Evolutionary conservation across 192 early-diverging fungal genomes (phyloP).

Genomic region (Linnemannia schmuckeri): DNA sequence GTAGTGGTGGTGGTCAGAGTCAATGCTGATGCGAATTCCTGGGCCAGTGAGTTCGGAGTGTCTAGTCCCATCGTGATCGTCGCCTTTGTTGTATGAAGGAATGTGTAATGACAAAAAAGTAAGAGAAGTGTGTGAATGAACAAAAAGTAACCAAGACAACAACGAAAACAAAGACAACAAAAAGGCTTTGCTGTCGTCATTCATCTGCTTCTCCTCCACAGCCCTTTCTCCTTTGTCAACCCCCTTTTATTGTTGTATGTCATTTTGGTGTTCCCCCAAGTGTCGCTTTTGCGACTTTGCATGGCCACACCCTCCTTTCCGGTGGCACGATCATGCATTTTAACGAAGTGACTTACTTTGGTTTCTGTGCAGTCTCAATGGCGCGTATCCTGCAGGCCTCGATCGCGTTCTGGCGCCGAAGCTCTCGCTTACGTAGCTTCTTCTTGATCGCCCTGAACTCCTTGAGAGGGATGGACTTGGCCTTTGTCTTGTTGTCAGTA

Average conservation of each 20-base stretch:
- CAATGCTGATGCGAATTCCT: neutral
- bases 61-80: slow-evolving; percentile 1
- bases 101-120: neutral
- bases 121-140: neutral
- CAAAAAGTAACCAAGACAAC: too few relatives aligned
- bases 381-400: neutral
- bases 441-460: slow-evolving; percentile 25
- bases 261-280: too few relatives aligned
- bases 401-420: slow-evolving; percentile 10
- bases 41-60: neutral
- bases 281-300: neutral
- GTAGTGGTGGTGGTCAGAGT: neutral
- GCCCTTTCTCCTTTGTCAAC: too few relatives aligned
- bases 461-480: slow-evolving; percentile 11
- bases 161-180: too few relatives aligned
- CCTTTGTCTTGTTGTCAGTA: neutral
- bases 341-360: neutral
- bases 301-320: neutral
- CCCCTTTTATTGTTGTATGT: too few relatives aligned
- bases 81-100: neutral
- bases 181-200: too few relatives aligned
- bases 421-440: slow-evolving; percentile 25
- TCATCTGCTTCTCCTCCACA: too few relatives aligned
- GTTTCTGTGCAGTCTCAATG: neutral
- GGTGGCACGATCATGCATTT: neutral